Percentiles rank a stretch among this genome's conserved stretches.
phyloP scores from a whole-genome alignment of 1,139 yeast species.

The Candida dubliniensis region DNA sequence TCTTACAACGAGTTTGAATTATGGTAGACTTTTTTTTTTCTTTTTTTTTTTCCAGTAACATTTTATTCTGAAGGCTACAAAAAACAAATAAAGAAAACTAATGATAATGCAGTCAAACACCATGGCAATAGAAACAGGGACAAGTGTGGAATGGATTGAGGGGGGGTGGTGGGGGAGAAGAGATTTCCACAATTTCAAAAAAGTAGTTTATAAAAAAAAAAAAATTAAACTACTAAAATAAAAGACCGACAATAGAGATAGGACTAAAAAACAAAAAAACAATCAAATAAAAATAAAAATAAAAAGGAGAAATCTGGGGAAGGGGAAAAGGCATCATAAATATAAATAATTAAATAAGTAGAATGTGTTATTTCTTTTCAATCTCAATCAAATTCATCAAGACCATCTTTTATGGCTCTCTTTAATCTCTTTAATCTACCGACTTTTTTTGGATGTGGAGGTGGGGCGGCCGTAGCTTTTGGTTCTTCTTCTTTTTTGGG shows the following conservation, averaged over 20 bases:
- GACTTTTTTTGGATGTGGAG: background rate
- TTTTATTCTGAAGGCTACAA: no score
- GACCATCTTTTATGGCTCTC: slow-evolving; percentile 6
- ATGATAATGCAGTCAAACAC: no score
- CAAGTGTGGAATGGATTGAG: no score
- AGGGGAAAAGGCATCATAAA: background rate
- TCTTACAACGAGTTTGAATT: no score
- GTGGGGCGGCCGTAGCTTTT: background rate
- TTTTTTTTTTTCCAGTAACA: no score
- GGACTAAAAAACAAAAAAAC: background rate
- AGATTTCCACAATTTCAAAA: background rate
- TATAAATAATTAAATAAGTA: background rate
- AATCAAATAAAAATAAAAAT: background rate
- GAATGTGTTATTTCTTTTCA: background rate
- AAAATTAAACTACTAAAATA: background rate
- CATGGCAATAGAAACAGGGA: no score
- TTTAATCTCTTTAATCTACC: slow-evolving; percentile 3
- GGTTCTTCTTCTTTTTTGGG: background rate
- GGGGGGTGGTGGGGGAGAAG: no score
- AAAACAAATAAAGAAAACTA: no score
- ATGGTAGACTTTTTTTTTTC: no score
- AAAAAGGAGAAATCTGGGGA: background rate
- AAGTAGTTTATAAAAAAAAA: background rate
- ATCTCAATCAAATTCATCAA: slow-evolving; percentile 8
- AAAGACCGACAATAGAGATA: background rate